Evolutionary conservation across 176 grass and related monocot species (phyloP).

Genomic region (Lolium perenne): DNA sequence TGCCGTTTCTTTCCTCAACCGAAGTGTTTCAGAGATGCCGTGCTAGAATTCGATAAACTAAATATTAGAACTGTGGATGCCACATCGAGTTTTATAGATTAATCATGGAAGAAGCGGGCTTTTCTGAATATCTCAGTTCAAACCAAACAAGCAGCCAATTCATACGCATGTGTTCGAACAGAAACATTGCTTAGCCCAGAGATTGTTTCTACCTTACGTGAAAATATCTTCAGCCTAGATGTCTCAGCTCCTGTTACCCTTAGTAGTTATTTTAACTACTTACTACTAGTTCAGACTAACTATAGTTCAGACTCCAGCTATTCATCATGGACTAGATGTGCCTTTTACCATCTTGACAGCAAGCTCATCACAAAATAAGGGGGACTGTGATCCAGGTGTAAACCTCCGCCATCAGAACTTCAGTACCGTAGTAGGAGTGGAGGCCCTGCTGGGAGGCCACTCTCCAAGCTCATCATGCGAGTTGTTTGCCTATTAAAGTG

Average conservation of each 20-base stretch:
- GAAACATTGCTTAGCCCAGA: not conserved
- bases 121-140: not conserved
- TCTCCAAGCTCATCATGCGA: not conserved
- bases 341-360: no score
- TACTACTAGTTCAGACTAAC: no score
- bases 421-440: not conserved
- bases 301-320: no score
- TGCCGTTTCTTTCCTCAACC: no score
- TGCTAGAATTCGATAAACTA: no score
- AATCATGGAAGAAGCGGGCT: not conserved
- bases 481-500: slow-evolving; percentile 5
- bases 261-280: not conserved
- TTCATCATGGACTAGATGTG: no score
- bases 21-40: not conserved
- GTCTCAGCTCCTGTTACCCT: not conserved
- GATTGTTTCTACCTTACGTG: not conserved
- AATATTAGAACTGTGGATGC: no score
- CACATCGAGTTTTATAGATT: not conserved
- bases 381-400: not conserved
- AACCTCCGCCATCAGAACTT: not conserved
- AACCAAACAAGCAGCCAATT: not conserved
- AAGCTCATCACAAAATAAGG: not conserved
- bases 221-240: slow-evolving; percentile 18
- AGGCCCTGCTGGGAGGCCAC: not conserved
- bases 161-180: not conserved